Evolutionary conservation across 2,329 filamentous ascomycete genomes (phyloP).

Genomic region (Dactylella cylindrospora): DNA sequence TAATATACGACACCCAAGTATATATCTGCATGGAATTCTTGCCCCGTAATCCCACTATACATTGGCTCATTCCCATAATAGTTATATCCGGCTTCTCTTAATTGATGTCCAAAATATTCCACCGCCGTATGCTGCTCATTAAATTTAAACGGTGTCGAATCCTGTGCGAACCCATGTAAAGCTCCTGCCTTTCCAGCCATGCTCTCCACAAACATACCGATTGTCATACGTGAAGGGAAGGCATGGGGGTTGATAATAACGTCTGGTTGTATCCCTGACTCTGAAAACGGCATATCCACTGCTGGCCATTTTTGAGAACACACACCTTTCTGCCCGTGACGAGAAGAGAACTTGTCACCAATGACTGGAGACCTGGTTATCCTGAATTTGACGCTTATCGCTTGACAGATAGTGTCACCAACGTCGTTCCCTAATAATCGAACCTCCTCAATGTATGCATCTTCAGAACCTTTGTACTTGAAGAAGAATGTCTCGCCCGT

Average conservation of each 20-base stretch:
- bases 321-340: conserved; percentile 98
- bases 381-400: conserved; percentile 87
- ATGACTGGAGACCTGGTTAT: conserved; percentile 88
- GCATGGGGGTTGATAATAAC: conserved; percentile 99
- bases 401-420: conserved; percentile 79
- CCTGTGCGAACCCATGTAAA: conserved; percentile 91
- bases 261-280: conserved; percentile 94
- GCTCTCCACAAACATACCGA: conserved; percentile 98
- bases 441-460: conserved; percentile 87
- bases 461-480: conserved; percentile 91
- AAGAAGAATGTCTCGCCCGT: conserved; percentile 78
- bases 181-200: conserved; percentile 92
- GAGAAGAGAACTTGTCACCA: conserved; percentile 98
- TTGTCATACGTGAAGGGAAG: conserved; percentile 99
- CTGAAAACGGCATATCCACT: conserved; percentile 92
- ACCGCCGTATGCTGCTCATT: conserved; percentile 87
- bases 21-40: conserved; percentile 91
- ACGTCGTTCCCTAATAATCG: conserved; percentile 81
- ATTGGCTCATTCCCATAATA: conserved; percentile 98
- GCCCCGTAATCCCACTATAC: conserved; percentile 95
- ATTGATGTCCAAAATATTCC: conserved; percentile 94
- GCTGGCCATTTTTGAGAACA: conserved; percentile 93
- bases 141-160: conserved; percentile 93
- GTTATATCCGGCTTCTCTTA: conserved; percentile 93
- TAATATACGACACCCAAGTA: conserved; percentile 98